Evolutionary conservation across 345 rosid genomes (phyloP), one percentile per base, ranked within the genome.

Genomic region (Hibiscus mutabilis): DNA sequence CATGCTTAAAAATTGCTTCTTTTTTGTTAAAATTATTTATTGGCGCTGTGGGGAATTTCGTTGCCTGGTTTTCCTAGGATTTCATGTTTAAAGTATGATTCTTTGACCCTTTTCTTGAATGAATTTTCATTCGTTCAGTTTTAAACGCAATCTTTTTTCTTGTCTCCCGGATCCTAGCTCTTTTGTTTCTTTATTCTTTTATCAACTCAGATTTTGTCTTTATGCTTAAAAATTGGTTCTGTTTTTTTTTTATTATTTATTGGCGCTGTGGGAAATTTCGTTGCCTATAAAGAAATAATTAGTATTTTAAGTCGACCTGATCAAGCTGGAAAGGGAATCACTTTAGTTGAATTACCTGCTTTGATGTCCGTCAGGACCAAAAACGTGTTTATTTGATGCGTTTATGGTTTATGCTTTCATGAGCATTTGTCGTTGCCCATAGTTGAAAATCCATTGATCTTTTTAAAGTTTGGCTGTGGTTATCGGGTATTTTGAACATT

Each of bases 341-440:
- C 14, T 66, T 47, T 66, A 25, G 70, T 66, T 25, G 70, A 66
- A 47, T 66, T 24, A 24, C 24, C 16, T 46, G 22, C 15, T 66
- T 49, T n/a, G 40, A 46, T 66, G 70, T 66, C 22, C 7, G 14
- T 47, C 11, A 47, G 37, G 57, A 66, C 56, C 40, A 15, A 25
- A 47, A 65, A 24, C 18, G 3, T 66, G 21, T 15, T 66, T 24
- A n/a, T 25, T 24, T 47, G 40, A 47, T n/a, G n/a, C 25, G 40
- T 2, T n/a, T n/a, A n/a, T n/a, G n/a, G 57, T 49, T 49, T 16
- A 27, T 27, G 42, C 2, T 15, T 49, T 67, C 53, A 9, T 27
- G 70, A 35, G 27, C 25, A 5, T 49, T 25, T 66, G 24, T 25
- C 40, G n/a, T 24, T n/a, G n/a, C n/a, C n/a, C n/a, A n/a, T n/a